These are phyloP conservation scores for Sicyos edulis DNA, from an alignment of 306 rosid species.

Conservation along the genomic window DNA sequence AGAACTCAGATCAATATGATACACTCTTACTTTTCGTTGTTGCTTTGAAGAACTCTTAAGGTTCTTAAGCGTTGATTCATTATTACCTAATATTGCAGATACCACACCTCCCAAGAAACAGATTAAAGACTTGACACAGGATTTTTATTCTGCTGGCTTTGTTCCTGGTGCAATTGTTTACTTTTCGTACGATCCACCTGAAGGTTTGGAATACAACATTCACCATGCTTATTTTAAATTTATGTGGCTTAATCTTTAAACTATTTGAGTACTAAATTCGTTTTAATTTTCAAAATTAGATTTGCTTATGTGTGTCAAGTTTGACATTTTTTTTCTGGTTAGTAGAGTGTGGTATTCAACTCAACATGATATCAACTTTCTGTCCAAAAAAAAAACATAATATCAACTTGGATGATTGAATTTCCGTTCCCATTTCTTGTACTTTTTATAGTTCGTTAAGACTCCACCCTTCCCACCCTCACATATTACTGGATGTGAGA, in stretches of 20 bases:
- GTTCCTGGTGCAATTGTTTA: conserved; percentile 88
- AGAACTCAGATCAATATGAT: conserved; percentile 7
- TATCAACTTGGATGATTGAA: conserved; percentile 4
- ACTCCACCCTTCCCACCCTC: neutral
- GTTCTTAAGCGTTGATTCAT: neutral
- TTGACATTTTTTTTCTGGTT: neutral
- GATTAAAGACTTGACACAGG: conserved; percentile 59
- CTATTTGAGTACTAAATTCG: neutral
- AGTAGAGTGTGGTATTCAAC: neutral
- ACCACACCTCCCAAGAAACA: conserved; percentile 83
- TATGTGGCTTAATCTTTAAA: conserved; percentile 7
- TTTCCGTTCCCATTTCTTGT: neutral
- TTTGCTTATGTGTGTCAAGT: neutral
- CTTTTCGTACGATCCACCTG: conserved; percentile 53
- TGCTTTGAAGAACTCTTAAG: neutral
- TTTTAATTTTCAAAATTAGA: neutral
- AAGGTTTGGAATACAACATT: conserved; percentile 39
- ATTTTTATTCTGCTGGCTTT: conserved; percentile 70
- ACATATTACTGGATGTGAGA: neutral
- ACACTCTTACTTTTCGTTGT: neutral
- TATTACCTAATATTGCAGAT: conserved; percentile 42
- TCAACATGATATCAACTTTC: neutral
- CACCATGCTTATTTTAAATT: conserved; percentile 1
- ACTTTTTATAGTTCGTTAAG: neutral
- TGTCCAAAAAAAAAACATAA: too few relatives aligned